These are phyloP conservation scores for Halteria grandinella DNA, from an alignment of 73 alveolate species.

Conservation along the genomic window DNA sequence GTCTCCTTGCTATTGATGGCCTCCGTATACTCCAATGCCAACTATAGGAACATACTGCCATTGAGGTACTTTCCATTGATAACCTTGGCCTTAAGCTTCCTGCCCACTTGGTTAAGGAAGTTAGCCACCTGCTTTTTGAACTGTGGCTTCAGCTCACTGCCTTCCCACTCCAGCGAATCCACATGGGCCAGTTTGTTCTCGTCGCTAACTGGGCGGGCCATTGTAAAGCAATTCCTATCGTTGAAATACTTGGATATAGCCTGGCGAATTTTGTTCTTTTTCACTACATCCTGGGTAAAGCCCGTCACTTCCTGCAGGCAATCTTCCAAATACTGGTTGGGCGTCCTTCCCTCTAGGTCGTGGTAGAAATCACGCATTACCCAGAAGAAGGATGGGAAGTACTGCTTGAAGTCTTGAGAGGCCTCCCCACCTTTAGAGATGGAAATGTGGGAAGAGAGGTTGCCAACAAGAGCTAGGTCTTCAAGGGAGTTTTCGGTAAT, in stretches of 20 bases:
- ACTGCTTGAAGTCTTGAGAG: background rate
- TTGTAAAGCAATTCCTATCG: conserved; percentile 86
- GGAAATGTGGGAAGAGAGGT: conserved; percentile 84
- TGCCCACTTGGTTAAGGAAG: conserved; percentile 73
- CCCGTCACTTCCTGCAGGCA: conserved; percentile 77
- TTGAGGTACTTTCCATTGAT: conserved; percentile 80
- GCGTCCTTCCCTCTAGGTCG: conserved; percentile 81
- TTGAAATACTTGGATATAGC: conserved; percentile 79
- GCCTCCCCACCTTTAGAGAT: conserved; percentile 64
- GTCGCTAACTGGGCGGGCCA: conserved; percentile 86
- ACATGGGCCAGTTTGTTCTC: conserved; percentile 83
- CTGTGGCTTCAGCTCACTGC: conserved; percentile 79
- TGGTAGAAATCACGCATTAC: conserved; percentile 88
- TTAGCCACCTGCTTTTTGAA: conserved; percentile 75
- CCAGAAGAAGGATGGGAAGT: conserved; percentile 52
- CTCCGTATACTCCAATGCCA: conserved; percentile 85
- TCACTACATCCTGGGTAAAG: conserved; percentile 75
- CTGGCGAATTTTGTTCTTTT: conserved; percentile 82
- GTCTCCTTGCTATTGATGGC: conserved; percentile 86
- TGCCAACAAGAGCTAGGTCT: conserved; percentile 79
- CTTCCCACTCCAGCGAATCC: conserved; percentile 79
- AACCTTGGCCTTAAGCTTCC: conserved; percentile 58
- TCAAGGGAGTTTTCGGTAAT: conserved; percentile 88
- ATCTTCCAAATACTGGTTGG: conserved; percentile 90
- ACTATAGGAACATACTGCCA: conserved; percentile 87